A percentile compares a stretch with the other conserved stretches of the same genome.
These are phyloP conservation scores for Solanum hybrid DNA, from an alignment of 305 asterid species.

Conservation along the genomic window DNA sequence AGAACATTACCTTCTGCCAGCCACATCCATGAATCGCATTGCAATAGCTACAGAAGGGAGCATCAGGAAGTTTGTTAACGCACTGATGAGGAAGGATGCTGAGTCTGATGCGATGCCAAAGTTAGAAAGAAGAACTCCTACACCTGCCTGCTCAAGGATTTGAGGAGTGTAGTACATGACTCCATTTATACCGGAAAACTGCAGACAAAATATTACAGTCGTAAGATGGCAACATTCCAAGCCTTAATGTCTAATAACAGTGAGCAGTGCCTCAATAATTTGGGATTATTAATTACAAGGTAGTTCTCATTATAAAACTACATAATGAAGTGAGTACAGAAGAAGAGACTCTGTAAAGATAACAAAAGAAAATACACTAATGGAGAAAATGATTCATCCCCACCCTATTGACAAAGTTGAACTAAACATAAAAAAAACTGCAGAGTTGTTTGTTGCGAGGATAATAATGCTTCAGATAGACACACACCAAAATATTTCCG, in stretches of 20 bases:
- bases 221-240: background rate
- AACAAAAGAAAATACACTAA: background rate
- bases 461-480: background rate
- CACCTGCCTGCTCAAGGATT: conserved; percentile 90
- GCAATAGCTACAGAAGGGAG: conserved; percentile 82
- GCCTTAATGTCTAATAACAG: background rate
- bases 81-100: conserved; percentile 77
- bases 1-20: conserved; percentile 73
- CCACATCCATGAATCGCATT: conserved; percentile 82
- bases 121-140: conserved; percentile 62
- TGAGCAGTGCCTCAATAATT: background rate
- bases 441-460: background rate
- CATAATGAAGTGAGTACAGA: background rate
- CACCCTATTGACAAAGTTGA: background rate
- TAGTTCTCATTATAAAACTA: background rate
- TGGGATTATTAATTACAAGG: background rate
- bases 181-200: conserved; percentile 92
- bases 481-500: background rate
- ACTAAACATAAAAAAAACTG: background rate
- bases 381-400: background rate
- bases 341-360: conserved; percentile 1
- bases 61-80: conserved; percentile 64
- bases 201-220: conserved; percentile 15
- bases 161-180: conserved; percentile 92
- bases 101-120: conserved; percentile 65